Base-by-base conservation (phyloP, 2,329 filamentous ascomycete genomes). In the Atkinsonella hypoxylon region DNA sequence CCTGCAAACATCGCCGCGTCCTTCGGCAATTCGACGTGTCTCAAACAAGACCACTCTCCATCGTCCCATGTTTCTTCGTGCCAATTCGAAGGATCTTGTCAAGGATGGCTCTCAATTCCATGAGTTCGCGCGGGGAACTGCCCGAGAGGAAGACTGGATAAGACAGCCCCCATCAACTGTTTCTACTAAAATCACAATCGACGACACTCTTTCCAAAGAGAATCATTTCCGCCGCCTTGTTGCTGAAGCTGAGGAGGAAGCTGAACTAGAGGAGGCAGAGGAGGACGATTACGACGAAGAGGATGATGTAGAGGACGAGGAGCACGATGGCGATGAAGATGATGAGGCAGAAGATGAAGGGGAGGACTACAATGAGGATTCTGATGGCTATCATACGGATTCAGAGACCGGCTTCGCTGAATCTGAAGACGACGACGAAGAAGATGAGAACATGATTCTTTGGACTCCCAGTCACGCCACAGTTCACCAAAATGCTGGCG, bases 101-200 rank as follows among this genome's bases (percentile, higher is more conserved):
- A 71, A 70, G 40, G 78, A 83, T 55, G 73, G 74, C 26, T 81
- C 70, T 62, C 81, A 71, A 46, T 97, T 96, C 63, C 88, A 96
- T 64, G 91, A 95, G 61, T 97, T 97, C 64, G 91, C 88, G 42
- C 89, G 85, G 63, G 89, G 87, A 47, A 77, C 82, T 52, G 76
- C 85, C 40, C 81, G 88, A 52, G 86, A 93, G 54, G 90, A 96
- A 52, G 90, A 95, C 59, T 98, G 93, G 93, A 87, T 94, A 31
- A 73, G 73, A 15, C 81, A 85, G 51, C 84, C 87, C 59, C 73
- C 79, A 34, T 74, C 77, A 8, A 77, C 79, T 32, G 73, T 81
- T 56, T 76, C 76, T 51, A 76, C 76, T 47, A 89, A 87, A 61
- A 75, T 98, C 39, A 97, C 90, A 4, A 83, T 98, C 56, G 82